Evolutionary conservation across 306 rosid species (phyloP), one percentile per base, ranked within the genome.

Genomic region (Dryas drummondii): DNA sequence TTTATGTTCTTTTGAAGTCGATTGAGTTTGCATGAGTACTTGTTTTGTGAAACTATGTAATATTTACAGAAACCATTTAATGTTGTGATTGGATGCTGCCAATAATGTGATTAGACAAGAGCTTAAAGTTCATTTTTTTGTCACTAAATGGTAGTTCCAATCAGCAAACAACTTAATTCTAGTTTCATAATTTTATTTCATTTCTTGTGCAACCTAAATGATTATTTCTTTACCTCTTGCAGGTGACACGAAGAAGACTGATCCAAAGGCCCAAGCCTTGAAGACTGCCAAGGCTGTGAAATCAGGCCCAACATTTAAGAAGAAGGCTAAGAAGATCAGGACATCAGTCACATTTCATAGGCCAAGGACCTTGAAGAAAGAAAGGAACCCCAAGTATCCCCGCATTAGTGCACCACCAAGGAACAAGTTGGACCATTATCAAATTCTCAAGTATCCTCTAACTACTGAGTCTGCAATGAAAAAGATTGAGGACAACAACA

Each of bases 381-480:
- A 84, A 0, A 89, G 98, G 76, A 91, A 85, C 84, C 97, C 97
- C 40, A 90, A 88, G 81, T 92, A 92, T 69, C 96, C 97, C 10
- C 91, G 91, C 60, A 88, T 92, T 58, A 90, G 97, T 51, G 97
- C 91, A 4, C 80, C 96, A 15, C 96, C 97, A 3, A 90, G 97
- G 66, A 87, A 92, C 83, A 92, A 92, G 86, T 87, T 92, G 87
- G 97, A 92, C 76, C 94, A 90, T 40, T 92, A 92, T 49, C 97
- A 92, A 76, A 92, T 92, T 60, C 96, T 92, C 46, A 92, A 92
- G 47, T 92, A 76, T 61, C 96, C 97, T 41, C 69, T 88, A 22
- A 92, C 96, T 16, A 92, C 97, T 0, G 97, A 92, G 77, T 92
- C 97, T 81, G 98, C 98, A 0, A 93, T 93, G 98, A 91, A 93